Evolutionary conservation across 2,329 filamentous ascomycete species (phyloP).

Genomic region (Fusarium sambucinum): DNA sequence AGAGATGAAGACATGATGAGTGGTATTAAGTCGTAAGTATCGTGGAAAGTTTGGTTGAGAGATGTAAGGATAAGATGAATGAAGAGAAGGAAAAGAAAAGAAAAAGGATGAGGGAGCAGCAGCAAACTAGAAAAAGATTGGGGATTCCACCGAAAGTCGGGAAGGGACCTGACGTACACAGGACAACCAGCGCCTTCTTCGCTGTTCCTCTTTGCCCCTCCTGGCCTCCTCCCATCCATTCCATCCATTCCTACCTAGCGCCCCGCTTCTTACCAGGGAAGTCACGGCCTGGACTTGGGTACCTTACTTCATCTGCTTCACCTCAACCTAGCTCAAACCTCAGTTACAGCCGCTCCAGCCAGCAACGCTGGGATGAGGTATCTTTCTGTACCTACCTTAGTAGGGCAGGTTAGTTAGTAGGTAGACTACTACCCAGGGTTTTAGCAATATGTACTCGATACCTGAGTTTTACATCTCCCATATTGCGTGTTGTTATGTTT

Average conservation of each 20-base stretch:
- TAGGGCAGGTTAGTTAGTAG: too few relatives aligned
- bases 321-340: conserved; percentile 15
- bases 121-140: conserved; percentile 35
- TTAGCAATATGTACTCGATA: not conserved
- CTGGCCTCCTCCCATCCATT: conserved; percentile 35
- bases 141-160: conserved; percentile 40
- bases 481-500: not conserved
- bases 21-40: conserved; percentile 27
- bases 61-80: conserved; percentile 30
- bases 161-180: conserved; percentile 44
- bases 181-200: conserved; percentile 36
- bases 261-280: conserved; percentile 28
- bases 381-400: too few relatives aligned
- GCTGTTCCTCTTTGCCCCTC: conserved; percentile 39
- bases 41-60: conserved; percentile 24
- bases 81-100: conserved; percentile 15
- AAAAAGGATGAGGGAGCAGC: conserved; percentile 18
- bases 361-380: conserved; percentile 12
- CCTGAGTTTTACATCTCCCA: not conserved
- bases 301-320: conserved; percentile 39
- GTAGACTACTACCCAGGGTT: not conserved
- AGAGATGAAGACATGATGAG: conserved; percentile 84
- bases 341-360: conserved; percentile 41
- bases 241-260: conserved; percentile 17
- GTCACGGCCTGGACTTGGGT: conserved; percentile 26